These are phyloP conservation scores for Corinectria fuckeliana DNA, from an alignment of 2,329 filamentous ascomycete species.

Conservation along the genomic window DNA sequence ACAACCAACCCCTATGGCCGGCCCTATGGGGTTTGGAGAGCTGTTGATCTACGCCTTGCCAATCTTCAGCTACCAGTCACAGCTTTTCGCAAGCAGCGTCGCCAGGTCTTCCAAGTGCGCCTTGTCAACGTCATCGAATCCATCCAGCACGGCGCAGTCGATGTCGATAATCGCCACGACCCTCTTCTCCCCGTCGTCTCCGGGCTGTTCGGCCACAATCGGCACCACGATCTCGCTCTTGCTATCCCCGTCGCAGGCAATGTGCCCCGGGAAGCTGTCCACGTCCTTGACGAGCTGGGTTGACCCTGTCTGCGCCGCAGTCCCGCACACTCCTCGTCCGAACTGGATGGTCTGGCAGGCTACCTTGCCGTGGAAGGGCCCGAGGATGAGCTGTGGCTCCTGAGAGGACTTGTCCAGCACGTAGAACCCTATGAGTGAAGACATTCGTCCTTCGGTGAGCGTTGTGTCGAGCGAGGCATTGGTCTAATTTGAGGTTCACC, in stretches of 20 bases:
- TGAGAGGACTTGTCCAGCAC: constrained; percentile 60
- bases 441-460: constrained; percentile 16
- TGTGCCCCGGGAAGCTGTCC: constrained; percentile 77
- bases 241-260: constrained; percentile 79
- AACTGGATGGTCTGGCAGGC: constrained; percentile 81
- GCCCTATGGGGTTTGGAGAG: background rate
- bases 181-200: constrained; percentile 44
- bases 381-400: constrained; percentile 69
- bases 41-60: background rate
- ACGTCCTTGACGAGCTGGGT: constrained; percentile 77
- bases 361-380: constrained; percentile 80
- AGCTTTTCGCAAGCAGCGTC: constrained; percentile 61
- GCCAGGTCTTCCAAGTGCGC: constrained; percentile 71
- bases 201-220: constrained; percentile 52
- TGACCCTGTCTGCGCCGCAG: constrained; percentile 63
- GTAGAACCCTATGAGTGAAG: constrained; percentile 68
- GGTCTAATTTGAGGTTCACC: background rate
- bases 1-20: too few relatives aligned
- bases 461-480: background rate
- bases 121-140: constrained; percentile 74
- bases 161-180: constrained; percentile 80
- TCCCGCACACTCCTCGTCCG: constrained; percentile 76
- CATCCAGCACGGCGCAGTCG: constrained; percentile 71
- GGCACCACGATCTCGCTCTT: constrained; percentile 85
- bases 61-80: constrained; percentile 63